A percentile compares a stretch with the other conserved stretches of the same genome.
phyloP scores from a whole-genome alignment of 441 rosid species.

The Adansonia madagascariensis region DNA sequence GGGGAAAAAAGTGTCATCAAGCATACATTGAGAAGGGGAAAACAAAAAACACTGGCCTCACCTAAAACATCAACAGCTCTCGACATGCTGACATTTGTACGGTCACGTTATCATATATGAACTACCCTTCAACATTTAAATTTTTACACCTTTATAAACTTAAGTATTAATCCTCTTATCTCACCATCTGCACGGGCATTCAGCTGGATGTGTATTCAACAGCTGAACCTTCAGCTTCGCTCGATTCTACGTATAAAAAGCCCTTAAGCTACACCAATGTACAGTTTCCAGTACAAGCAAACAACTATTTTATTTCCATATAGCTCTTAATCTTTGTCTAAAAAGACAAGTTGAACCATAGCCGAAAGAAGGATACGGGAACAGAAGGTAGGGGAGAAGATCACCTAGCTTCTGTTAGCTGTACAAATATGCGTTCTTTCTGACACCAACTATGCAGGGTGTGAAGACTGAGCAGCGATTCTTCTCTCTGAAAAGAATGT shows the following conservation, averaged over 20 bases:
- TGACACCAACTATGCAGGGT: slow-evolving; percentile 56
- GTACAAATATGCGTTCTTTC: slow-evolving; percentile 62
- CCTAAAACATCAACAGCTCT: slow-evolving; percentile 54
- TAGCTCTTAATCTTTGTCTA: slow-evolving; percentile 49
- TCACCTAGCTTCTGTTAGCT: slow-evolving; percentile 75
- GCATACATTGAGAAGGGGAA: slow-evolving; percentile 28
- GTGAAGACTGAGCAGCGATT: slow-evolving; percentile 66
- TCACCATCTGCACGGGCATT: slow-evolving; percentile 34
- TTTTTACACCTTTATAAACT: slow-evolving; percentile 50
- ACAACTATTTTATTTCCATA: slow-evolving; percentile 48
- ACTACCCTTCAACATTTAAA: slow-evolving; percentile 39
- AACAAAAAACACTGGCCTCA: slow-evolving; percentile 35
- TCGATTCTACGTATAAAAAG: slow-evolving; percentile 50
- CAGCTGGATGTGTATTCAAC: slow-evolving; percentile 35
- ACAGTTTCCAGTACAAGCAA: slow-evolving; percentile 66
- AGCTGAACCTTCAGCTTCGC: slow-evolving; percentile 47
- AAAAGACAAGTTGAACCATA: slow-evolving; percentile 46
- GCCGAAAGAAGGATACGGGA: slow-evolving; percentile 34
- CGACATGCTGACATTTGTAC: slow-evolving; percentile 55
- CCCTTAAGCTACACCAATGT: slow-evolving; percentile 72
- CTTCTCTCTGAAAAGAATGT: slow-evolving; percentile 73
- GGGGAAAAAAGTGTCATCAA: slow-evolving; percentile 25
- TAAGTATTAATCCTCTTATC: slow-evolving; percentile 37
- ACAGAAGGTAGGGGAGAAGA: slow-evolving; percentile 40
- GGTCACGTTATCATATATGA: slow-evolving; percentile 43